A percentile compares a stretch with the other conserved stretches of the same genome.
These are phyloP conservation scores for Dothiorella sarmentorum DNA, from an alignment of 2,329 filamentous ascomycete genomes.

Conservation along the genomic window DNA sequence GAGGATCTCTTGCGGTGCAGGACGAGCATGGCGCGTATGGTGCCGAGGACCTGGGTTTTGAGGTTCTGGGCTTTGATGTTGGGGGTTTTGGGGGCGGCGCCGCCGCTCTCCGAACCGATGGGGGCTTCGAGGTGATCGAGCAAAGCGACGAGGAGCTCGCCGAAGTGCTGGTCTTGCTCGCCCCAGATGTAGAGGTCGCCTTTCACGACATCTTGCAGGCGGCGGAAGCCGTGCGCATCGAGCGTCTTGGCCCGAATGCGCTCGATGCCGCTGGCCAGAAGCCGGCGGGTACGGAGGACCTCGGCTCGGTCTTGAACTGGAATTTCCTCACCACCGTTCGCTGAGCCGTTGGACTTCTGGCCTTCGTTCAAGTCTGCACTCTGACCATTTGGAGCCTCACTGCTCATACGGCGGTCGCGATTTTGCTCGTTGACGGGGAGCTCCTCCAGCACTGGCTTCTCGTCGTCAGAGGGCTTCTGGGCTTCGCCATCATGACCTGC, in stretches of 20 bases:
- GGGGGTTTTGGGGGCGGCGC: conserved; percentile 45
- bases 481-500: conserved; percentile 40
- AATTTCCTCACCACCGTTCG: conserved; percentile 25
- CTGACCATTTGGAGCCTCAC: conserved; percentile 27
- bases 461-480: conserved; percentile 20
- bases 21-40: conserved; percentile 69
- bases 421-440: conserved; percentile 49
- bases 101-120: too few species aligned
- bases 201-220: conserved; percentile 70
- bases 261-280: conserved; percentile 71
- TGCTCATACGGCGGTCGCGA: conserved; percentile 32
- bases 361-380: conserved; percentile 25
- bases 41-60: conserved; percentile 70
- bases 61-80: conserved; percentile 67
- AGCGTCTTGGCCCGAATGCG: conserved; percentile 68
- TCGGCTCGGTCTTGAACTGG: conserved; percentile 41
- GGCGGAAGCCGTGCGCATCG: conserved; percentile 79
- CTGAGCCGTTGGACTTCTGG: conserved; percentile 15
- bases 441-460: conserved; percentile 49
- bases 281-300: conserved; percentile 48
- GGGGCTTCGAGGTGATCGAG: conserved; percentile 70
- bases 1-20: conserved; percentile 33
- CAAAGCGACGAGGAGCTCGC: conserved; percentile 63
- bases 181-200: conserved; percentile 62
- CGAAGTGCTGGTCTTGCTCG: conserved; percentile 67